Evolutionary conservation across 1,139 yeast genomes (phyloP), one percentile per base, ranked within the genome.

Genomic region (Scheffersomyces stambukii): DNA sequence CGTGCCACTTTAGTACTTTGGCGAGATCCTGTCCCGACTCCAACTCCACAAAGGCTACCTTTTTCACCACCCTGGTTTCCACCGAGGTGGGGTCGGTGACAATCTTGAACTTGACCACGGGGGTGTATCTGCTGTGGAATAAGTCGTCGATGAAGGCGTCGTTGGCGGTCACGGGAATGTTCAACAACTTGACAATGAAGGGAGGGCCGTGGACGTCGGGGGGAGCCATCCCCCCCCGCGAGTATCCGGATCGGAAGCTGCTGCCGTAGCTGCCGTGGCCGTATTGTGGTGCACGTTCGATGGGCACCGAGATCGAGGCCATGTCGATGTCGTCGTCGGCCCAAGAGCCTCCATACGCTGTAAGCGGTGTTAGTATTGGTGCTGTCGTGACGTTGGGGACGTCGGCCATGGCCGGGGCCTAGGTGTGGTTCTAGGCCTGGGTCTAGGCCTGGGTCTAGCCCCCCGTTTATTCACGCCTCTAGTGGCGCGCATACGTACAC

Each of bases 251-350:
- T 29, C 28, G n/a, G n/a, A n/a, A n/a, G n/a, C n/a, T n/a, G n/a
- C n/a, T n/a, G 27, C 41, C 35, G 18, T 36, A 28, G 10, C 41
- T 42, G 24, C 47, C 45, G 19, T 48, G 47, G n/a, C n/a, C n/a
- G n/a, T n/a, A n/a, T n/a, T n/a, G n/a, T n/a, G n/a, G n/a, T 25
- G 52, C 39, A 32, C 48, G 52, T 31, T 58, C 62, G 22, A 66
- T 63, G n/a, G 81, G 81, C 20, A 76, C 79, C 19, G 75, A 69
- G 33, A 77, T 75, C 24, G 81, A 75, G 34, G 77, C 69, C 57
- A 79, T 64, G 55, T 81, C 88, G 32, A 81, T 70, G 40, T 80
- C 88, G 36, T 76, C 81, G 45, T 81, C 89, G 25, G 86, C 89
- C 86, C 91, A 81, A 24, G 82, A 74, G 32, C 81, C 80, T 33